phyloP scores from a whole-genome alignment of 176 grass and related monocot species.

The Saccharum spontaneum region DNA sequence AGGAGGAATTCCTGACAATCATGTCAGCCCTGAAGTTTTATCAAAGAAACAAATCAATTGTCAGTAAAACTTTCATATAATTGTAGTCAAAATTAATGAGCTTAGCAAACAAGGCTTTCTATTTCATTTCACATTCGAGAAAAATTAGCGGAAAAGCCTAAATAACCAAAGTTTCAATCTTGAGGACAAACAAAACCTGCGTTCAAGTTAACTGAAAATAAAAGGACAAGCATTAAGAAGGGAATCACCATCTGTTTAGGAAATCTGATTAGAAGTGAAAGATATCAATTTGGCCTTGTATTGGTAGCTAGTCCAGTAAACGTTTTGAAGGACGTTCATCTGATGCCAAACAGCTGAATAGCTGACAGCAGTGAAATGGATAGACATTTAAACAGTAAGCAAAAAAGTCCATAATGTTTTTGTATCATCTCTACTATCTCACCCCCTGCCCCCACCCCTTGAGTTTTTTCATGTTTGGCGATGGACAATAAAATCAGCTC shows the following conservation, averaged over 20 bases:
- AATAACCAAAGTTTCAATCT: slow-evolving; percentile 1
- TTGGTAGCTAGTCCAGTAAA: background rate
- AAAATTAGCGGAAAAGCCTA: background rate
- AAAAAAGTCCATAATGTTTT: slow-evolving; percentile 8
- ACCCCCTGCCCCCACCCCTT: background rate
- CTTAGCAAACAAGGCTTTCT: slow-evolving; percentile 4
- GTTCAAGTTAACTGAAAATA: slow-evolving; percentile 9
- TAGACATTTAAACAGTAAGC: background rate
- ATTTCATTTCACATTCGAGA: slow-evolving; percentile 6
- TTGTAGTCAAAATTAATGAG: slow-evolving; percentile 26
- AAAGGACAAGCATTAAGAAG: background rate
- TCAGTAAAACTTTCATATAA: slow-evolving; percentile 30
- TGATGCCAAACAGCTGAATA: slow-evolving; percentile 24
- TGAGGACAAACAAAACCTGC: background rate
- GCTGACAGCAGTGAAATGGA: background rate
- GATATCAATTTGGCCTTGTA: background rate
- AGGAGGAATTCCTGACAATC: slow-evolving; percentile 20
- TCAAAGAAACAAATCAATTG: slow-evolving; percentile 30
- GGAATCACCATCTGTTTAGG: background rate
- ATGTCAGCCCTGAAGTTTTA: slow-evolving; percentile 27
- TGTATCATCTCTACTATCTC: background rate
- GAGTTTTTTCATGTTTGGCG: background rate
- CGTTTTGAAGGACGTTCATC: background rate
- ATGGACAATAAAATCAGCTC: background rate
- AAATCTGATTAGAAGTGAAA: slow-evolving; percentile 8